phyloP scores from a whole-genome alignment of 306 rosid species.

The Fragaria iinumae region DNA sequence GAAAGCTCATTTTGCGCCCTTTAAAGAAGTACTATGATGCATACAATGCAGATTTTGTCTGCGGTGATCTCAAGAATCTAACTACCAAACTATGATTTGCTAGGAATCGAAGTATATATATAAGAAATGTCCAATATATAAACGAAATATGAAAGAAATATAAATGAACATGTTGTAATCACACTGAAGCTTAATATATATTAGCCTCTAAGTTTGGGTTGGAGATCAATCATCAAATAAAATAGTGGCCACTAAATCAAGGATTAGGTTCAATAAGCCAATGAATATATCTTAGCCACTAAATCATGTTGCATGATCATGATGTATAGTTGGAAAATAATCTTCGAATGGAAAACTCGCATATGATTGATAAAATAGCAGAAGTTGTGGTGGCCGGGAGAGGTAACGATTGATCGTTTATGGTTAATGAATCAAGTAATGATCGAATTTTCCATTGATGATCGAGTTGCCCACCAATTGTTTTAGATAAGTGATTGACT shows the following conservation, averaged over 20 bases:
- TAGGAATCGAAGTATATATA: too few species aligned
- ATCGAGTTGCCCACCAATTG: background rate
- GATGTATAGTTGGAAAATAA: background rate
- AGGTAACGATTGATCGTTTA: background rate
- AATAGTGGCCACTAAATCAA: conserved; percentile 14
- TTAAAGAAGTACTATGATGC: background rate
- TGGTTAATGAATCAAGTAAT: background rate
- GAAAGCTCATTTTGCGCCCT: background rate
- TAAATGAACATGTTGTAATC: too few species aligned
- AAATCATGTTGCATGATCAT: background rate
- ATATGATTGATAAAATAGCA: background rate
- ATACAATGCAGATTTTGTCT: background rate
- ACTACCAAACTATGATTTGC: background rate
- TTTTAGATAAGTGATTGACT: background rate
- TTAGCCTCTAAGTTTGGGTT: conserved; percentile 41
- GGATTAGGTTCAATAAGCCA: conserved; percentile 26
- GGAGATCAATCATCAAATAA: background rate
- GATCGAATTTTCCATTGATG: background rate
- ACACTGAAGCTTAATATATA: too few species aligned
- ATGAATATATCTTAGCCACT: background rate
- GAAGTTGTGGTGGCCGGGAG: background rate
- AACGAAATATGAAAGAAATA: too few species aligned
- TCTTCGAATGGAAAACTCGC: background rate
- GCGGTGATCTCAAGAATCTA: background rate
- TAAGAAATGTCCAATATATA: too few species aligned